A percentile compares a stretch with the other conserved stretches of the same genome.
phyloP scores from a whole-genome alignment of 306 rosid species.

The Datisca glomerata region DNA sequence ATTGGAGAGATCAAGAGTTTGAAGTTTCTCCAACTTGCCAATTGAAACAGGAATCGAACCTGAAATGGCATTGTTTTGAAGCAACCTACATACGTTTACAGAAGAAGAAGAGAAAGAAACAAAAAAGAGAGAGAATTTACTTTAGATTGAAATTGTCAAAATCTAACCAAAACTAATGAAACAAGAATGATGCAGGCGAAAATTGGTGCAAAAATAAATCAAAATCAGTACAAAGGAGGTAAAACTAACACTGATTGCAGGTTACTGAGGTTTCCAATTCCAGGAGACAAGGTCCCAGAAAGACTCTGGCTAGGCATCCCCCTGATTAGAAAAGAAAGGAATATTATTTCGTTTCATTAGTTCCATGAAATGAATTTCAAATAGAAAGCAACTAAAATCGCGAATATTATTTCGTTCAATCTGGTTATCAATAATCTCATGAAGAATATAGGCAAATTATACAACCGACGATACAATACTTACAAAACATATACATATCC shows the following conservation, averaged over 20 bases:
- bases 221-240: constrained; percentile 4
- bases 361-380: constrained; percentile 15
- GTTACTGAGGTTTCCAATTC: constrained; percentile 71
- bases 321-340: constrained; percentile 30
- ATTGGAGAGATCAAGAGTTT: constrained; percentile 88
- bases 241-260: constrained; percentile 81
- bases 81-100: constrained; percentile 40
- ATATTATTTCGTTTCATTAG: no score
- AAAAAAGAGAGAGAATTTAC: no score
- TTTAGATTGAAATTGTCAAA: not conserved
- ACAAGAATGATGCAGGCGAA: not conserved
- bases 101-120: no score
- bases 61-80: constrained; percentile 83
- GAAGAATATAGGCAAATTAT: no score
- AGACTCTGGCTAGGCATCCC: constrained; percentile 95
- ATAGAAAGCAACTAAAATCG: not conserved
- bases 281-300: constrained; percentile 78
- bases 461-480: no score
- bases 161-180: not conserved
- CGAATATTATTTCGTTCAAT: not conserved
- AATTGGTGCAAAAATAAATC: not conserved
- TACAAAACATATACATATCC: constrained; percentile 86
- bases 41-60: constrained; percentile 70
- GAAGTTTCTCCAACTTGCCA: constrained; percentile 79
- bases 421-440: not conserved